Base-by-base conservation (phyloP, 208 protist species). In the Leptomonas pyrrhocoris region DNA sequence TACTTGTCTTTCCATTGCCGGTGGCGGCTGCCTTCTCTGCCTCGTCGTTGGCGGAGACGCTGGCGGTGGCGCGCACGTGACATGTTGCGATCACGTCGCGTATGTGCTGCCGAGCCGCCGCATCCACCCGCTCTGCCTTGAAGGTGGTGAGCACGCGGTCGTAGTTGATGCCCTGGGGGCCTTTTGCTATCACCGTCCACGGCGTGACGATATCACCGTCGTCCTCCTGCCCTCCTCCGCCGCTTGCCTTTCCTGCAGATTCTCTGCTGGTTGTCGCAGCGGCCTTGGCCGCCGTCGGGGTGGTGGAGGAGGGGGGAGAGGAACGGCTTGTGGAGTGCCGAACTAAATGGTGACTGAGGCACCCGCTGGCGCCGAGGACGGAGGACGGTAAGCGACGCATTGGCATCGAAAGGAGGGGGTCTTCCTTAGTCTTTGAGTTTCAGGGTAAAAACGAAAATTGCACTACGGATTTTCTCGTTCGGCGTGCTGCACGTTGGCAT, bases 81-180 rank as follows among this genome's bases (percentile, higher is more conserved):
- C 40, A 72, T 18, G 43, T 48, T 16, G 50, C 73, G 42, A 79
- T 72, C 1, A 80, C 71, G 23, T 84, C 67, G 19, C 68, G 18
- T 46, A 95, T 51, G 28, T 74, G 70, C 34, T 66, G 42, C 27
- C 63, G 64, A 15, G 89, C 69, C 5, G 38, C 27, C 23, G 81
- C 83, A 54, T 89, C 87, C 4, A 96, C 74, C 19, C 56, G 50
- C 65, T 93, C 74, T n/a, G 89, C 83, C 55, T 87, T 94, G 65
- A 96, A 96, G 34, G 74, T 83, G n/a, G 71, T 74, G 23, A 93
- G 79, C 1, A 96, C 92, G 31, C 89, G 84, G 49, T 90, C 84
- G 68, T 96, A 96, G 74, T 96, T 81, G 61, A 96, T 84, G 27
- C 89, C 92, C 34, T 77, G 55, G 3, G 89, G 85, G 0, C 89